Evolutionary conservation across 257 asterid genomes (phyloP), one percentile per base, ranked within the genome.

Genomic region (Primulina eburnea): DNA sequence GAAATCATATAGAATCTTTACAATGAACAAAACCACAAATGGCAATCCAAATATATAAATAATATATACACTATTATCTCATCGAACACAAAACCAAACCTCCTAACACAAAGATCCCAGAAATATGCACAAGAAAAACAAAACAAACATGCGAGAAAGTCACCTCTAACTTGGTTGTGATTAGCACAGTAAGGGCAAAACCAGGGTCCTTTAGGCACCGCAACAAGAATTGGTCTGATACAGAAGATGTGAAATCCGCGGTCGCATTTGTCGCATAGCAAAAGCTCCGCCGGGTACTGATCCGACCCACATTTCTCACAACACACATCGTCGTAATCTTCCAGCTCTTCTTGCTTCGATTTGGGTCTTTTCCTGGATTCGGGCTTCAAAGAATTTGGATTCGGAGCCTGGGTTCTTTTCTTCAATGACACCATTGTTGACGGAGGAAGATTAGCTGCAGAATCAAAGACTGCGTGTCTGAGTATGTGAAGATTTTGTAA

Each of bases 241-340:
- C 99, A 93, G 53, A 80, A 89, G 0, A 89, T 57, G 74, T 93
- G 97, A 77, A 81, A 85, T 2, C 99, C 99, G 1, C 76, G 52
- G 69, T 93, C 95, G 38, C 99, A 93, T 73, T 83, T 79, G 50
- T 93, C 98, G 74, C 98, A 93, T 7, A 93, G 71, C 30, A 93
- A 77, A 78, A 93, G 96, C 88, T 90, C 82, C 40, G 76, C 75
- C 64, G 83, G 89, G 38, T 70, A 65, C 14, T 84, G 79, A 10
- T 91, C 97, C 66, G 92, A 90, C 81, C 95, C 87, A 61, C 99
- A 93, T 81, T 82, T 75, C 81, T 84, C 87, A 35, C 99, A 93
- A 43, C 71, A 71, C 26, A 74, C 69, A 3, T 89, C 87, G 64
- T 72, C 59, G 76, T 81, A 82, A 24, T 73, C 89, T 1, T 80